Evolutionary conservation across 371 early-diverging fungal genomes (phyloP), one percentile per base, ranked within the genome.

Genomic region (Mortierella sp.): DNA sequence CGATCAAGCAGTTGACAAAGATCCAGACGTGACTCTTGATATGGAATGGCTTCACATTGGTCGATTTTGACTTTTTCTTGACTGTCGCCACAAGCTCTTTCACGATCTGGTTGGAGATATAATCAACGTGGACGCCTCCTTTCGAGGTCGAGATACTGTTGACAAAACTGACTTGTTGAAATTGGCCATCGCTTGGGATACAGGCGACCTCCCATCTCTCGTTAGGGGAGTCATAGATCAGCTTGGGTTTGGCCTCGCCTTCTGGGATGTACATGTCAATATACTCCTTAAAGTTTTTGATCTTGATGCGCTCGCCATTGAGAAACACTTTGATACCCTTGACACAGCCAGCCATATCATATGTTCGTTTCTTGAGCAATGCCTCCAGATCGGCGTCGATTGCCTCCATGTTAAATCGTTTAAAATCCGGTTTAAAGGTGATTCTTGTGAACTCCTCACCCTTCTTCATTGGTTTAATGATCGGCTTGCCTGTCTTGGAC

Each of bases 171-270:
- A 91, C 92, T 70, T 99, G 99, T 69, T 96, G 94, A 80, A 99
- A 99, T 82, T 98, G 98, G 21, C 99, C 99, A 64, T 99, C 99
- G 59, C 92, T 90, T 11, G 94, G 86, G 7, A 95, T 90, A 72
- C 99, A 94, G 12, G 93, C 96, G 46, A 99, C 87, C 84, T 99
- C 99, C 99, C 99, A 99, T n/a, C 99, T 91, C 2, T 91, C 93
- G 70, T 87, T 91, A 43, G 80, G 66, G 21, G 80, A 61, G 72
- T 94, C 90, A 81, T 96, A 92, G 25, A 95, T 85, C 44, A 98
- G 75, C 52, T 51, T 72, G 26, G 74, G 81, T 71, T 70, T 80
- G 21, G 68, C 70, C 50, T 84, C 85, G 0, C 81, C 80, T 47
- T 82, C 75, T 57, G 70, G 77, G 68, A 93, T 81, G 79, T 98